Evolutionary conservation across 129 eudicot genomes (phyloP), one percentile per base, ranked within the genome.

Genomic region (Chrysanthemum makinoi): DNA sequence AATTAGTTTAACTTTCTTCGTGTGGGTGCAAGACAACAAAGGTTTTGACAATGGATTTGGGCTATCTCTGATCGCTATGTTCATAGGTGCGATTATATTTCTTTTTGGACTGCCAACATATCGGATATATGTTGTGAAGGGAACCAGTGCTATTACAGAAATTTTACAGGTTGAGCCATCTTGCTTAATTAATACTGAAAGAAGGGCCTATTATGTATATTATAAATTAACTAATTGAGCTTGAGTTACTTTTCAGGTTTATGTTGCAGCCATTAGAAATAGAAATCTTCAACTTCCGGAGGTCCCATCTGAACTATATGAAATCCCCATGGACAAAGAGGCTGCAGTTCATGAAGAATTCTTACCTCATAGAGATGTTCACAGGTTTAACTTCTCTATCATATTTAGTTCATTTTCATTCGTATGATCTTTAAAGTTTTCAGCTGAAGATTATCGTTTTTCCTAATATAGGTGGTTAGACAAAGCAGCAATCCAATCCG

Each of bases 31-130:
- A 72, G 91, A 75, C 51, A 77, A 87, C 72, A 83, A 81, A 75
- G 95, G 95, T 24, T 90, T 87, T 83, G 91, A 83, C 10, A 54
- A 71, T 79, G 96, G 96, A 4, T 87, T 83, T 2, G 79, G 72
- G 9, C 76, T 85, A 24, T 72, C 84, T 0, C 48, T 85, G 10
- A 43, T 84, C 15, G 74, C 94, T 22, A 81, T 90, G 89, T 65
- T 90, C 24, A 22, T 85, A 48, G 89, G 80, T 8, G 68, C 78
- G 0, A 1, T 81, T 1, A 49, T 77, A 20, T 81, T 82, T 48
- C 16, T 73, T 26, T 51, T 18, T 13, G 89, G 91, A 20, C 76
- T 87, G 44, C 91, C 91, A 0, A 56, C 6, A 19, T 87, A 85
- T 71, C 84, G 96, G 24, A 73, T 84, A 66, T 76, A 89, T 75